These are phyloP conservation scores for Gracilaria caudata DNA, from an alignment of 23 red algal species.

Conservation along the genomic window DNA sequence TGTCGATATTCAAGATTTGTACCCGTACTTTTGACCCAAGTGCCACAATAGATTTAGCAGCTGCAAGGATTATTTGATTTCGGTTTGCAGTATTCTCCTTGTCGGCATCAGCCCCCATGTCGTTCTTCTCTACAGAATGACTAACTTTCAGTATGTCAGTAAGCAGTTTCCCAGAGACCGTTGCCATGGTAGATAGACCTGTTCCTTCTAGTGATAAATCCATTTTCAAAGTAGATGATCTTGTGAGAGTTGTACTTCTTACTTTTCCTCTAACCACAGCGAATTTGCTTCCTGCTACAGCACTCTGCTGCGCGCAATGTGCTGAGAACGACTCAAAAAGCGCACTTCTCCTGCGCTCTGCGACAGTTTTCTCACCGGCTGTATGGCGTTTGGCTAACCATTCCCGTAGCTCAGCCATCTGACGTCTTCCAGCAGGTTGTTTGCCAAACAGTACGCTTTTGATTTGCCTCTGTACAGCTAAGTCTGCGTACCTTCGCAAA, in stretches of 20 bases:
- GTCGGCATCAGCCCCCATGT: neutral
- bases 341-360: constrained; percentile 30
- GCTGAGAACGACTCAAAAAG: constrained; percentile 71
- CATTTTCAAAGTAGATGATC: constrained; percentile 8
- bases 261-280: constrained; percentile 27
- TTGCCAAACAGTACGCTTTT: constrained; percentile 56
- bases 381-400: constrained; percentile 67
- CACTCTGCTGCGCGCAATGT: constrained; percentile 48
- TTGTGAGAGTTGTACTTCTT: constrained; percentile 39
- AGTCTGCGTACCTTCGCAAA: constrained; percentile 66
- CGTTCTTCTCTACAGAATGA: neutral
- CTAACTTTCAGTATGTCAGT: constrained; percentile 5
- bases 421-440: constrained; percentile 47
- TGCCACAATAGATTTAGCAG: neutral
- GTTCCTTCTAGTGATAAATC: constrained; percentile 44
- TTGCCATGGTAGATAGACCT: constrained; percentile 40
- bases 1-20: constrained; percentile 13
- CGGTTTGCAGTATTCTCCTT: neutral
- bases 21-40: neutral
- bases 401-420: constrained; percentile 44
- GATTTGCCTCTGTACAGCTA: constrained; percentile 68
- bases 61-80: neutral
- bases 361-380: constrained; percentile 32
- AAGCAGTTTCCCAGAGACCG: constrained; percentile 18
- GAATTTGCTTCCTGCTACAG: constrained; percentile 10